Evolutionary conservation across 2,329 filamentous ascomycete species (phyloP).

Genomic region (Dothidotthia symphoricarpi): DNA sequence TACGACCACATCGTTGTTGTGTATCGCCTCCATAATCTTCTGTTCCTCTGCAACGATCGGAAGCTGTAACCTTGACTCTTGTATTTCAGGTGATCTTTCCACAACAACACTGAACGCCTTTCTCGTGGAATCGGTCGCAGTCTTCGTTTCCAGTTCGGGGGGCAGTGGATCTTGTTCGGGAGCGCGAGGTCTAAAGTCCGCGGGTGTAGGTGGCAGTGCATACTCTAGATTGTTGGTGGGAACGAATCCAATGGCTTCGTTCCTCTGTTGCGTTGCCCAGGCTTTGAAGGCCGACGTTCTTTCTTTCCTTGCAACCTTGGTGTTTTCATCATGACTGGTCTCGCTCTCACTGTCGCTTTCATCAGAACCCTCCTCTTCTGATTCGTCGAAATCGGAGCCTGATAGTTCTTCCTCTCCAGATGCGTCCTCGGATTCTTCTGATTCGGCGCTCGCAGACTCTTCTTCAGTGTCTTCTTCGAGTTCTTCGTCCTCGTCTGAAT

Average conservation of each 20-base stretch:
- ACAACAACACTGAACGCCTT: slow-evolving; percentile 77
- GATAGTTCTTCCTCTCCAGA: slow-evolving; percentile 10
- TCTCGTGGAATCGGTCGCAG: slow-evolving; percentile 57
- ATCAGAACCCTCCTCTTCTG: slow-evolving; percentile 40
- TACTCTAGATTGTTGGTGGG: slow-evolving; percentile 46
- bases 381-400: slow-evolving; percentile 30
- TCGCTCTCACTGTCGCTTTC: slow-evolving; percentile 36
- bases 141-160: slow-evolving; percentile 60
- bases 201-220: slow-evolving; percentile 49
- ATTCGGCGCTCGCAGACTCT: slow-evolving; percentile 1
- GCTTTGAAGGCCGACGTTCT: slow-evolving; percentile 77
- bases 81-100: slow-evolving; percentile 67
- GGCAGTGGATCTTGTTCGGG: slow-evolving; percentile 71
- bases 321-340: slow-evolving; percentile 36
- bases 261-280: slow-evolving; percentile 85
- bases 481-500: slow-evolving; percentile 43
- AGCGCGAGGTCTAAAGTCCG: slow-evolving; percentile 65
- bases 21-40: slow-evolving; percentile 95
- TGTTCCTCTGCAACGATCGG: slow-evolving; percentile 95
- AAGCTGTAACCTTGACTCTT: slow-evolving; percentile 73
- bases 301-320: slow-evolving; percentile 43
- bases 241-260: slow-evolving; percentile 72
- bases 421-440: slow-evolving; percentile 6
- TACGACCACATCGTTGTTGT: slow-evolving; percentile 85
- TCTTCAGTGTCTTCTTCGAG: slow-evolving; percentile 25